phyloP scores from a whole-genome alignment of 768 basidiomycete species.

The Strobilomyces dryophilus region DNA sequence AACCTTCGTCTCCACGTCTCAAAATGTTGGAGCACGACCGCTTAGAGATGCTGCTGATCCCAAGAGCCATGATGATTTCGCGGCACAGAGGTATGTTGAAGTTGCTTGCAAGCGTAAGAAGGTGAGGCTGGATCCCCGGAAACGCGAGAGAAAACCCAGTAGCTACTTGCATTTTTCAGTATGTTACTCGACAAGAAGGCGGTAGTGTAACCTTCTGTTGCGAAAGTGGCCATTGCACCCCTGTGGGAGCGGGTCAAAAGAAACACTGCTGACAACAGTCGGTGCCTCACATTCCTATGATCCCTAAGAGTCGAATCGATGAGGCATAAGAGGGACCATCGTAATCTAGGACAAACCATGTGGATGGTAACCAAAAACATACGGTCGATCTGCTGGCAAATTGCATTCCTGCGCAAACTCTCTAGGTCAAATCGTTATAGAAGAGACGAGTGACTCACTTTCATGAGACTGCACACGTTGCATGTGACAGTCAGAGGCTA shows the following conservation, averaged over 20 bases:
- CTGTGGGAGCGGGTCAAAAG: constrained; percentile 35
- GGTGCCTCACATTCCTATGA: constrained; percentile 87
- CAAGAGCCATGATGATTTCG: constrained; percentile 84
- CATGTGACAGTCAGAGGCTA: background rate
- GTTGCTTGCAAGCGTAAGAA: constrained; percentile 86
- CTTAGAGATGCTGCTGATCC: constrained; percentile 91
- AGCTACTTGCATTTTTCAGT: constrained; percentile 39
- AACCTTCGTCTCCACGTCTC: constrained; percentile 59
- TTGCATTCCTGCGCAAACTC: constrained; percentile 59
- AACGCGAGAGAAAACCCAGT: constrained; percentile 88
- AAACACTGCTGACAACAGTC: background rate
- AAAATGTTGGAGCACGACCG: constrained; percentile 88
- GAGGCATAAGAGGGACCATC: background rate
- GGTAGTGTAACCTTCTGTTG: constrained; percentile 69
- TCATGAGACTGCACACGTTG: constrained; percentile 12
- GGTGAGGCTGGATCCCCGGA: constrained; percentile 89
- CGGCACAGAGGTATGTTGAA: constrained; percentile 93
- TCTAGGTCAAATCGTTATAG: background rate
- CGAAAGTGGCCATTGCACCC: constrained; percentile 96
- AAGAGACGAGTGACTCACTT: constrained; percentile 31
- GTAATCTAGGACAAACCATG: constrained; percentile 59
- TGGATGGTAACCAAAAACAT: constrained; percentile 98
- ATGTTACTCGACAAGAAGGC: background rate
- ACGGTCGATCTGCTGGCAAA: constrained; percentile 88
- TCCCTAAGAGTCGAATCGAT: constrained; percentile 49